Evolutionary conservation across 169 alveolate species (phyloP), one percentile per base, ranked within the genome.

Genomic region (Theileria orientalis): DNA sequence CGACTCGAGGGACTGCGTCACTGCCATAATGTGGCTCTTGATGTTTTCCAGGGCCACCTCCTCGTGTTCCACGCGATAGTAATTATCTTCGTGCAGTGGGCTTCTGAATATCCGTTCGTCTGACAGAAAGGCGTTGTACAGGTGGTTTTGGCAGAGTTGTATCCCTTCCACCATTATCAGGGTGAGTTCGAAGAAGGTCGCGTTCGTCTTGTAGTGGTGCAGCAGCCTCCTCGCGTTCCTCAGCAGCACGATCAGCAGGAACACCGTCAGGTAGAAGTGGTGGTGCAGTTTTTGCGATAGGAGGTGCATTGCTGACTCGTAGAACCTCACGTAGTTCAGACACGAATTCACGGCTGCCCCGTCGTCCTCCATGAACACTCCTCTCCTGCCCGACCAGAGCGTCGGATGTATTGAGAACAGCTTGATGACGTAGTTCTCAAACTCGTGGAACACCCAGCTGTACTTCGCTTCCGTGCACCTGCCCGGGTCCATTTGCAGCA

Each of bases 221-320:
- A 79, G 29, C 16, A 72, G n/a, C 11, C 77, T 57, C 19, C 83
- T 46, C 33, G 69, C 30, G 67, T 71, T 79, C n/a, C 87, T 74
- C 70, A 71, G 23, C 33, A 70, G 71, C 7, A 64, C 49, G 33
- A 62, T 25, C 37, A 79, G n/a, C n/a, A 69, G 37, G 23, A 71
- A 19, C n/a, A 69, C 25, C 37, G 64, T n/a, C 13, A 79, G 19
- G 27, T 62, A 78, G 25, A 41, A 23, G 33, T 79, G 69, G 25
- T 51, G 0, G 0, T 30, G n/a, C 9, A 64, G 73, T 21, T 79
- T 61, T 32, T 72, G 30, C 37, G 83, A 70, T 19, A 79, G 49
- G 1, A 29, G 25, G 46, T 71, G 78, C 21, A 79, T 23, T 44
- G 76, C 33, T 3, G 51, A 29, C 35, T 79, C 87, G 16, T 56